Percentiles rank a stretch among this genome's conserved stretches.
These are phyloP conservation scores for Boletus huronensis DNA, from an alignment of 768 basidiomycete species.

Conservation along the genomic window DNA sequence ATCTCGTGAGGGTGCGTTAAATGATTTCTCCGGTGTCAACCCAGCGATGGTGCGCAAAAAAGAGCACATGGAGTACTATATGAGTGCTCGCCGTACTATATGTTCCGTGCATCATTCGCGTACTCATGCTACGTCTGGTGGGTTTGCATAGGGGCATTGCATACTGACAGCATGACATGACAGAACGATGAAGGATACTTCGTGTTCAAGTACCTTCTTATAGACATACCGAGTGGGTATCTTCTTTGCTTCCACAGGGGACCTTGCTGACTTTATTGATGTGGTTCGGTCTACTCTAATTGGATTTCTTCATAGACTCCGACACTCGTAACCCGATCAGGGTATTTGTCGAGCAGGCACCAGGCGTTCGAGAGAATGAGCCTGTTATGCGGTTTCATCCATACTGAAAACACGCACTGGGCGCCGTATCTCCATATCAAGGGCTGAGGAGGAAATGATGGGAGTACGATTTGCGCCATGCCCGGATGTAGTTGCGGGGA, in stretches of 20 bases:
- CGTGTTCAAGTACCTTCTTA: conserved; percentile 70
- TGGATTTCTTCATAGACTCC: conserved; percentile 45
- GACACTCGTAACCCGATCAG: conserved; percentile 58
- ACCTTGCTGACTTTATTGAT: neutral
- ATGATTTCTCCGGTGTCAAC: conserved; percentile 2
- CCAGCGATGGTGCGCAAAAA: neutral
- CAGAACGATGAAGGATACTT: conserved; percentile 78
- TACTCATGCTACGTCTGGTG: conserved; percentile 1
- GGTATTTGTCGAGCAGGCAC: conserved; percentile 64
- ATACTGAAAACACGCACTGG: conserved; percentile 20
- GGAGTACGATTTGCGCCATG: conserved; percentile 10
- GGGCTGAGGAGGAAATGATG: conserved; percentile 8
- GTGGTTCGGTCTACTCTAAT: conserved; percentile 7
- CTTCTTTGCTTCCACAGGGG: conserved; percentile 16
- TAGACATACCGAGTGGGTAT: conserved; percentile 74
- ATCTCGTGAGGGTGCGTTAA: conserved; percentile 62
- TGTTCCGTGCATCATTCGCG: neutral
- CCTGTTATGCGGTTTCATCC: conserved; percentile 66
- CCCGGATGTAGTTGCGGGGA: conserved; percentile 15
- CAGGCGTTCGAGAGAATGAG: conserved; percentile 68
- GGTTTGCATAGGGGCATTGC: neutral
- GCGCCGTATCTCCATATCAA: conserved; percentile 8
- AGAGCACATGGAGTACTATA: neutral
- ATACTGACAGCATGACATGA: conserved; percentile 9
- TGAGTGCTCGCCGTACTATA: conserved; percentile 1